phyloP scores from a whole-genome alignment of 2,329 filamentous ascomycete genomes.

The Paecilomyces niveus region DNA sequence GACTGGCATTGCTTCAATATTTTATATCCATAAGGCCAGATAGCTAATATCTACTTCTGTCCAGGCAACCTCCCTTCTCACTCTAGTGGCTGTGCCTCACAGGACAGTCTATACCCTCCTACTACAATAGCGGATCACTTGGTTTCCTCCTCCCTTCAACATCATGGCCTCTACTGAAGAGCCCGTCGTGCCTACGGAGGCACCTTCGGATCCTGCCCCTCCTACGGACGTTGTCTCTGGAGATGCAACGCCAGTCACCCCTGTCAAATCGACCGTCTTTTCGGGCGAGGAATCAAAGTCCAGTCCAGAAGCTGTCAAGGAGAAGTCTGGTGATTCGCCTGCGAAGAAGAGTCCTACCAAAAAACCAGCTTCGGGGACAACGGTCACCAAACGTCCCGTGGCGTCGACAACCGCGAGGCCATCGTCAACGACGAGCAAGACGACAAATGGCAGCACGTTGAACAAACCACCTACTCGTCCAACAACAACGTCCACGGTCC shows the following conservation, averaged over 20 bases:
- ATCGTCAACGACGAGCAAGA: slow-evolving; percentile 16
- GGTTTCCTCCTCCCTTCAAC: slow-evolving; percentile 1
- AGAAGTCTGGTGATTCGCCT: slow-evolving; percentile 23
- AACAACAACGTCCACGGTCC: slow-evolving; percentile 21
- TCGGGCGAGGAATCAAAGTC: slow-evolving; percentile 28
- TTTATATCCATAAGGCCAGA: background rate
- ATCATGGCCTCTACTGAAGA: background rate
- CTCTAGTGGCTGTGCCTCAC: background rate
- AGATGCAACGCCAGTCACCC: slow-evolving; percentile 25
- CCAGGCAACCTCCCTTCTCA: background rate
- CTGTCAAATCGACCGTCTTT: slow-evolving; percentile 23
- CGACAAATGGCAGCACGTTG: slow-evolving; percentile 29
- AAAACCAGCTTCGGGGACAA: slow-evolving; percentile 23
- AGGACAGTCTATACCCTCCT: background rate
- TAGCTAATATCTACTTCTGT: background rate
- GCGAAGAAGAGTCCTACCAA: slow-evolving; percentile 23
- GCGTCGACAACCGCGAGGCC: slow-evolving; percentile 23
- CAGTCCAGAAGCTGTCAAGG: slow-evolving; percentile 28
- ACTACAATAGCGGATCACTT: background rate
- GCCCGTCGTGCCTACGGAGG: slow-evolving; percentile 5
- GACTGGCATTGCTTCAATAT: background rate
- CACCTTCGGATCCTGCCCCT: slow-evolving; percentile 13
- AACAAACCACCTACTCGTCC: slow-evolving; percentile 41
- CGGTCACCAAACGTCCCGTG: slow-evolving; percentile 26
- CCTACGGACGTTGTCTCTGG: slow-evolving; percentile 17